Conservation (phyloP, 257 asterid genomes). For the Euphrasia confusa region DNA sequence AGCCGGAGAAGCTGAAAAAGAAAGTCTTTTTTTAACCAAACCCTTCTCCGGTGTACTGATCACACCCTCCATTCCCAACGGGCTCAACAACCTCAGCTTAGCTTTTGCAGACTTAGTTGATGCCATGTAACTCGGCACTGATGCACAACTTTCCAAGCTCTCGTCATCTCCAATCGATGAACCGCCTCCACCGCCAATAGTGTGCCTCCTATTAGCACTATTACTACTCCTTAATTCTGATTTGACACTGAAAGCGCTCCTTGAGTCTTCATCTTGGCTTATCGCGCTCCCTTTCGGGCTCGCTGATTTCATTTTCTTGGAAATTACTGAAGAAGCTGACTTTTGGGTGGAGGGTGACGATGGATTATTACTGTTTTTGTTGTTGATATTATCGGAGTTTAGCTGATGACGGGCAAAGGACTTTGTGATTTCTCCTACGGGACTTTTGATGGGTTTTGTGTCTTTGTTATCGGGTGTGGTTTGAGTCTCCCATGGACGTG, state of each 20-base stretch:
- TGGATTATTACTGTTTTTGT: conserved; percentile 15
- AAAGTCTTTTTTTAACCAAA: conserved; percentile 70
- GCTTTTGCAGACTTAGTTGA: conserved; percentile 83
- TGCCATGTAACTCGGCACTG: conserved; percentile 85
- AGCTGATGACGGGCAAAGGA: conserved; percentile 86
- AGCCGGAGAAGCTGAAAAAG: conserved; percentile 88
- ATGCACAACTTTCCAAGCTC: conserved; percentile 39
- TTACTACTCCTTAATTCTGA: conserved; percentile 43
- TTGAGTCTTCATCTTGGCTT: conserved; percentile 73
- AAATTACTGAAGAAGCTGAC: not conserved
- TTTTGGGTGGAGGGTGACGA: conserved; percentile 52
- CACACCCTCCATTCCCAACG: conserved; percentile 52
- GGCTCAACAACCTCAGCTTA: conserved; percentile 62
- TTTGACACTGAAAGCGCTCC: conserved; percentile 55
- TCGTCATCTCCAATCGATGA: conserved; percentile 82
- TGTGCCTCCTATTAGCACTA: conserved; percentile 52
- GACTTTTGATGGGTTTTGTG: conserved; percentile 40
- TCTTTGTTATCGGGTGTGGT: conserved; percentile 46
- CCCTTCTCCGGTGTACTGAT: conserved; percentile 46
- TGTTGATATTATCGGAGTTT: conserved; percentile 41
- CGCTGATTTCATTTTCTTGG: conserved; percentile 52
- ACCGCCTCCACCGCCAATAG: conserved; percentile 56
- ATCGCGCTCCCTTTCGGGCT: conserved; percentile 21
- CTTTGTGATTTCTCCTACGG: conserved; percentile 68
- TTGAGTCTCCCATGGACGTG: conserved; percentile 61